Evolutionary conservation across 2,329 filamentous ascomycete species (phyloP).

Genomic region (Paecilomyces fulvus): DNA sequence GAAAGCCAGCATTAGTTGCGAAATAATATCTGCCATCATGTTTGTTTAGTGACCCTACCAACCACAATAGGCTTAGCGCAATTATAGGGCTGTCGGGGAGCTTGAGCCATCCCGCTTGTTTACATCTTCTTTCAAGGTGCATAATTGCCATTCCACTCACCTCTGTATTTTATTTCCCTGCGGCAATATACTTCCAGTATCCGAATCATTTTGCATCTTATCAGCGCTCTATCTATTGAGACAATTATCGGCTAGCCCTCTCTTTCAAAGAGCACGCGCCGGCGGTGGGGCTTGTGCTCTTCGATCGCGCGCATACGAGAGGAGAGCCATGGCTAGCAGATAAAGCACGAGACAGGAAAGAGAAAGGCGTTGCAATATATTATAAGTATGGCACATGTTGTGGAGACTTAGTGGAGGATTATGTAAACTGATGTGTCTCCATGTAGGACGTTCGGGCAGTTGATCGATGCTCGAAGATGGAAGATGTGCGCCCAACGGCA

Average conservation of each 20-base stretch:
- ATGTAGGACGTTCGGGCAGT: neutral
- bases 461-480: slow-evolving; percentile 14
- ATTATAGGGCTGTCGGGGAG: neutral
- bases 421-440: neutral
- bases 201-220: neutral
- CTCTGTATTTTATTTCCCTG: neutral
- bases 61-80: neutral
- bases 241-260: neutral
- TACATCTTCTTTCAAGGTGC: neutral
- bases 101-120: neutral
- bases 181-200: neutral
- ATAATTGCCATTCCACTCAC: neutral
- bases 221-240: neutral
- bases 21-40: no score
- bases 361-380: neutral
- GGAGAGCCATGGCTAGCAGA: neutral
- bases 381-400: neutral
- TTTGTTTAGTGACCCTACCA: neutral
- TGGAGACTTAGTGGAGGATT: neutral
- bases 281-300: neutral
- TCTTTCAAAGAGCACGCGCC: neutral
- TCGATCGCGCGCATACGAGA: neutral
- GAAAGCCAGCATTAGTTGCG: no score
- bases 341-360: neutral
- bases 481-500: slow-evolving; percentile 30